phyloP scores from a whole-genome alignment of 116 monocot genomes.

The Iris pallida region DNA sequence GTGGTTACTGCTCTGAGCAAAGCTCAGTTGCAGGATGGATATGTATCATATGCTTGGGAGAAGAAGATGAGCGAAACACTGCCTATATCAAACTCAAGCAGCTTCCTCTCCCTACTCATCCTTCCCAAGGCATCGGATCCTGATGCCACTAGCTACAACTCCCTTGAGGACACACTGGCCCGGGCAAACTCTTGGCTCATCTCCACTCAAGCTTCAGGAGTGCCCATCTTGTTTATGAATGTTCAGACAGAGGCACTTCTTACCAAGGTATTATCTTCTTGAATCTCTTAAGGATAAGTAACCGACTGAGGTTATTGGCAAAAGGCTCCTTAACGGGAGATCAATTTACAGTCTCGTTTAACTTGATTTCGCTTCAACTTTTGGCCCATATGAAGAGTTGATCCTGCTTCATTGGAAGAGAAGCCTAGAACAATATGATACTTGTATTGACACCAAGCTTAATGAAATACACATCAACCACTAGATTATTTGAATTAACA shows the following conservation, averaged over 20 bases:
- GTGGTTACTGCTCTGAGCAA: conserved; percentile 53
- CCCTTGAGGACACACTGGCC: conserved; percentile 71
- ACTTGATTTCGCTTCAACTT: too few relatives aligned
- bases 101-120: conserved; percentile 59
- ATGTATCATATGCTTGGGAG: conserved; percentile 76
- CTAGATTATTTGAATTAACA: too few relatives aligned
- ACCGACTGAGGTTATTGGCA: not conserved
- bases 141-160: conserved; percentile 44
- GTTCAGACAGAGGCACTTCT: conserved; percentile 71
- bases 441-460: too few relatives aligned
- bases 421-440: too few relatives aligned
- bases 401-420: too few relatives aligned
- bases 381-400: too few relatives aligned
- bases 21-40: conserved; percentile 59
- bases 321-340: too few relatives aligned
- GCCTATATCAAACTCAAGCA: conserved; percentile 39
- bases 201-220: conserved; percentile 62
- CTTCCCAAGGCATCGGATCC: conserved; percentile 57
- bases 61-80: conserved; percentile 76
- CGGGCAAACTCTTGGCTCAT: conserved; percentile 72
- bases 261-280: conserved; percentile 50
- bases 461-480: too few relatives aligned
- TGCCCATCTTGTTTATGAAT: conserved; percentile 65
- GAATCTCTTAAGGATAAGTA: not conserved
- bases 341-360: too few relatives aligned